Evolutionary conservation across 306 rosid genomes (phyloP), one percentile per base, ranked within the genome.

Genomic region (Prunus mira): DNA sequence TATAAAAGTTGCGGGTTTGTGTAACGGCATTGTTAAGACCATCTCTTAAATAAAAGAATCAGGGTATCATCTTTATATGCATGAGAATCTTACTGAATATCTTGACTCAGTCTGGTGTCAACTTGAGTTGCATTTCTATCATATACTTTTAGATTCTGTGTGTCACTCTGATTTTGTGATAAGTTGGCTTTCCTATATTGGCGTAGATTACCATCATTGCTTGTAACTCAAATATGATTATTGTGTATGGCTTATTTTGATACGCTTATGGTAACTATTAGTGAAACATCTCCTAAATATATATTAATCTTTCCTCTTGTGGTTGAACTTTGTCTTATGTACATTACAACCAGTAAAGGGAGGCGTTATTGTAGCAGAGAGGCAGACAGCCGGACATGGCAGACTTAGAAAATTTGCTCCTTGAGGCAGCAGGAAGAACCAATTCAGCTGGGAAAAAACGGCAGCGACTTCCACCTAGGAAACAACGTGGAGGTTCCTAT

Each of bases 351-450:
- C 38, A 51, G 8, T 50, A 45, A 18, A 22, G 43, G 9, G 45
- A 79, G 49, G 27, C 47, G 56, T 66, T 27, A 10, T 20, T 41
- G 30, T 73, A 41, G 74, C 45, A 56, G 41, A 27, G 49, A 60
- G n/a, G 45, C 50, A 25, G 52, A 27, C 27, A 14, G 24, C 8
- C 11, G 17, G 19, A 9, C 49, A 88, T 86, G 96, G 86, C 84
- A 75, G 91, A 90, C 71, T 74, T 88, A 81, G 96, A 88, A 75
- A 84, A 86, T 83, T 83, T 90, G 89, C 91, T 88, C 65, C 86
- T 90, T 43, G 92, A 88, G 88, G 96, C 92, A 67, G 92, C 96
- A 2, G 96, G 96, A 65, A 83, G 91, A 73, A 84, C 82, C 3
- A 67, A 56, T 68, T 74, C 84, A 52, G 71, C 67, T 9, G 73